Conservation (phyloP, 2,329 filamentous ascomycete species). For the Cercospora nicotianae region DNA sequence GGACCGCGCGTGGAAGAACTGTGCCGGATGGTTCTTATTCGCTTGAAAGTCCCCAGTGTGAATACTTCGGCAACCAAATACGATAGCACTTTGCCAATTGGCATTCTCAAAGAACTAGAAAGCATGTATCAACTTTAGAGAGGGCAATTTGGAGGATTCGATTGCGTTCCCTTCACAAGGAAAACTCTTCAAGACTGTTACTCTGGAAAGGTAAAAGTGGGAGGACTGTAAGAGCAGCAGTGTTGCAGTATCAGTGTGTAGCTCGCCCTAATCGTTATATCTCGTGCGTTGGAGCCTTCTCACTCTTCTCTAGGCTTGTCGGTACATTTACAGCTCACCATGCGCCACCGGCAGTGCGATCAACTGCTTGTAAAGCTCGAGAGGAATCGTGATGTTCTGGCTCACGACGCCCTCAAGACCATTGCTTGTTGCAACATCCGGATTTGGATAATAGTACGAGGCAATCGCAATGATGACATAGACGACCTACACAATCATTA, state of each 20-base stretch:
- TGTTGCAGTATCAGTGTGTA: not conserved
- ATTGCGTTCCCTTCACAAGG: not conserved
- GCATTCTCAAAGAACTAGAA: not conserved
- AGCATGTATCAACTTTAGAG: not conserved
- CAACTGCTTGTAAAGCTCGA: conserved; percentile 25
- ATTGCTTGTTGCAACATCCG: conserved; percentile 34
- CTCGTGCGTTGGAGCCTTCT: not conserved
- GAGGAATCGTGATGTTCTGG: conserved; percentile 23
- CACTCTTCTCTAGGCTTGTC: not conserved
- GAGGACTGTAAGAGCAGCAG: not conserved
- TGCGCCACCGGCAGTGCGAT: conserved; percentile 16
- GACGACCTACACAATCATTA: conserved; percentile 46
- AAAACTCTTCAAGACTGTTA: not conserved
- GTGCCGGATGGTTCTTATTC: not conserved
- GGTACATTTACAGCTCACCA: not conserved
- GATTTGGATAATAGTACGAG: conserved; percentile 62
- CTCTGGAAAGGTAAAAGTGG: not conserved
- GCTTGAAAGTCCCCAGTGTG: not conserved
- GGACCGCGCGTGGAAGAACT: not conserved
- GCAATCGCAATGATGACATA: conserved; percentile 64
- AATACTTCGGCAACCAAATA: not conserved
- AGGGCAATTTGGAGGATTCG: not conserved
- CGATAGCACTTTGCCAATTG: not conserved
- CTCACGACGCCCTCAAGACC: conserved; percentile 14
- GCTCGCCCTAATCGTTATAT: not conserved